A percentile compares a stretch with the other conserved stretches of the same genome.
phyloP scores from a whole-genome alignment of 352 stramenopile species.

The Phytophthora fragariaefolia region DNA sequence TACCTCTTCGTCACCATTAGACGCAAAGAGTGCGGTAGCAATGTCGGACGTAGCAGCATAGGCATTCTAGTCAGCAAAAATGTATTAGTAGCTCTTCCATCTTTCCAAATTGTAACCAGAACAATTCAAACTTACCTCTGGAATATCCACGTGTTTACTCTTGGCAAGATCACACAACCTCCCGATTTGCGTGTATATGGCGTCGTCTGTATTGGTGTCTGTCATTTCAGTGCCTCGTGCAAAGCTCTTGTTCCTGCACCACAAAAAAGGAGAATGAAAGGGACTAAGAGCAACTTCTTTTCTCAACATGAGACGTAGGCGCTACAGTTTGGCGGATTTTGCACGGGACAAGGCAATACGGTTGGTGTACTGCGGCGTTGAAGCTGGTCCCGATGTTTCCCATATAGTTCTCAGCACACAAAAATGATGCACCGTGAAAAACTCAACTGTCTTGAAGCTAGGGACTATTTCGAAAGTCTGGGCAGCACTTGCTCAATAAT shows the following conservation, averaged over 20 bases:
- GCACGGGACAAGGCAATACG: slow-evolving; percentile 13
- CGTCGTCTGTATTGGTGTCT: slow-evolving; percentile 26
- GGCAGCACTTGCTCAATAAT: no score
- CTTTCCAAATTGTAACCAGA: no score
- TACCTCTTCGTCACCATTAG: slow-evolving; percentile 40
- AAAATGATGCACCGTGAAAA: no score
- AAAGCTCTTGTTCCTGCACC: not conserved
- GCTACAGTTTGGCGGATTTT: slow-evolving; percentile 5
- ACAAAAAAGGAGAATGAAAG: slow-evolving; percentile 32
- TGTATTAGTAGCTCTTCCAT: no score
- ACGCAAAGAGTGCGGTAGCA: slow-evolving; percentile 32
- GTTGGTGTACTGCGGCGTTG: not conserved
- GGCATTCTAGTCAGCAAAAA: slow-evolving; percentile 23
- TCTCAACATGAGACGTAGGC: slow-evolving; percentile 30
- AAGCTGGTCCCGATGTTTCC: not conserved
- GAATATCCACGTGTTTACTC: slow-evolving; percentile 30
- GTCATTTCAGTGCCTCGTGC: slow-evolving; percentile 16
- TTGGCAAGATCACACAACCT: slow-evolving; percentile 29
- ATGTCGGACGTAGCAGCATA: slow-evolving; percentile 33
- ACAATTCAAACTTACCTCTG: slow-evolving; percentile 17
- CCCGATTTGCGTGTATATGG: slow-evolving; percentile 33
- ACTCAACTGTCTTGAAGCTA: slow-evolving; percentile 6
- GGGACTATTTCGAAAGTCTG: no score
- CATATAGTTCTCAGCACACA: not conserved
- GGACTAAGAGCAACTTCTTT: not conserved